Evolutionary conservation across 2,329 filamentous ascomycete species (phyloP), one percentile per base, ranked within the genome.

Genomic region (Verticillium nonalfalfae): DNA sequence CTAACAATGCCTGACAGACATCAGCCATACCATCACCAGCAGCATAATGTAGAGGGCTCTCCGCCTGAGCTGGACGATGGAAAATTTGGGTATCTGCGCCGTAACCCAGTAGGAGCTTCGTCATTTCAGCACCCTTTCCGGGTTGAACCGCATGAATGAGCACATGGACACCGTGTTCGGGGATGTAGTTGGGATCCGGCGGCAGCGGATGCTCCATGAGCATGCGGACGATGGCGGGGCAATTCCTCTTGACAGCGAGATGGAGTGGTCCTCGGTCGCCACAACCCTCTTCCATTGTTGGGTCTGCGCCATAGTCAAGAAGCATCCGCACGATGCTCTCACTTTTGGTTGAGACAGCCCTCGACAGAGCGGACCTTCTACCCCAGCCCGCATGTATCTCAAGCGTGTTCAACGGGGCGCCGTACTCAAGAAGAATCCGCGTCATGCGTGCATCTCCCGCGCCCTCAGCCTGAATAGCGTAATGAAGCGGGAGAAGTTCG

Each of bases 261-360:
- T 59, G 56, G 0, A 69, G 60, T 1, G 65, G 61, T 3, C 67
- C 64, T 1, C 45, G 36, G 7, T 63, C 33, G 1, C 60, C 61
- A 13, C 64, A 63, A 2, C 63, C 68, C 54, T 70, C 67, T 38
- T 70, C 67, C 1, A 63, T 52, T 0, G 66, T 69, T 2, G 68
- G 64, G 38, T 70, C 68, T 9, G 68, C 68, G 0, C 68, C 67
- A 18, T 68, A 58, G 2, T 63, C 59, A 2, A 70, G 60, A 7
- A 70, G 64, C 6, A 69, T 52, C 13, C 63, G 54, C 14, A 69
- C 63, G 21, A 68, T 63, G 35, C 61, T 36, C 21, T 64, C 59
- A 15, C 13, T 52, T 62, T 61, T 11, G 18, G 31, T 15, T 31
- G 33, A 5, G 54, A 64, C 54, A 4, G 64, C 64, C 10, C 54